Conservation (phyloP, 352 stramenopile species). For the Phytophthora pinifolia region DNA sequence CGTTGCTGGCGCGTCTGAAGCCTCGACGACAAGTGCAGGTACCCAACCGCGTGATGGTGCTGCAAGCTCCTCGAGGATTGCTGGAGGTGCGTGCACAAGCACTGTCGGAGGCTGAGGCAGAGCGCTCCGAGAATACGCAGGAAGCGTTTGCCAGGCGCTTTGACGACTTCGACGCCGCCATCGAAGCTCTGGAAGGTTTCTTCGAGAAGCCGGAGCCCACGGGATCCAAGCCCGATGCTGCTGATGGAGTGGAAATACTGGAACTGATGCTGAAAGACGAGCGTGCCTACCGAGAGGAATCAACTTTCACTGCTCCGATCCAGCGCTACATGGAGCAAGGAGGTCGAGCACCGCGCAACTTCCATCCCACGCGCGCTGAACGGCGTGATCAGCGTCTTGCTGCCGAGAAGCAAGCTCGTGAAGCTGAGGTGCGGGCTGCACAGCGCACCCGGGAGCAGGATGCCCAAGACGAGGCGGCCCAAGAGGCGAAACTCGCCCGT, state of each 20-base stretch:
- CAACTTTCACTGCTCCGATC: conserved; percentile 47
- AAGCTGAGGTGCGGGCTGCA: conserved; percentile 41
- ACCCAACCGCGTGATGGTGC: conserved; percentile 73
- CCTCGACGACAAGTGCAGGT: conserved; percentile 38
- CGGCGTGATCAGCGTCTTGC: conserved; percentile 46
- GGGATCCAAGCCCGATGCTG: conserved; percentile 7
- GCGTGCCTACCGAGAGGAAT: conserved; percentile 40
- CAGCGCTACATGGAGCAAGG: conserved; percentile 79
- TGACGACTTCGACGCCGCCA: conserved; percentile 47
- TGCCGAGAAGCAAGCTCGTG: conserved; percentile 42
- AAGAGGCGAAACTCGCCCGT: conserved; percentile 48
- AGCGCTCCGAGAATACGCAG: conserved; percentile 67
- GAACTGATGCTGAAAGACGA: conserved; percentile 57
- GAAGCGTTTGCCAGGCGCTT: conserved; percentile 48
- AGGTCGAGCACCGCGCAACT: conserved; percentile 68
- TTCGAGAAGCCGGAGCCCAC: conserved; percentile 48
- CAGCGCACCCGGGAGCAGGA: conserved; percentile 48
- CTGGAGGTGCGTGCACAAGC: conserved; percentile 59
- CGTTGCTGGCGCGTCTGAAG: conserved; percentile 45
- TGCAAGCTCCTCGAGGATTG: conserved; percentile 48
- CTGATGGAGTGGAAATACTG: conserved; percentile 60
- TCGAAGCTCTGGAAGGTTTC: conserved; percentile 55
- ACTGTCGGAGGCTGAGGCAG: conserved; percentile 54
- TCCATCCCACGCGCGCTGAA: conserved; percentile 79
- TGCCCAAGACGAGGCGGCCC: conserved; percentile 45